Conservation (phyloP, 257 asterid species). For the Capsicum chinense region DNA sequence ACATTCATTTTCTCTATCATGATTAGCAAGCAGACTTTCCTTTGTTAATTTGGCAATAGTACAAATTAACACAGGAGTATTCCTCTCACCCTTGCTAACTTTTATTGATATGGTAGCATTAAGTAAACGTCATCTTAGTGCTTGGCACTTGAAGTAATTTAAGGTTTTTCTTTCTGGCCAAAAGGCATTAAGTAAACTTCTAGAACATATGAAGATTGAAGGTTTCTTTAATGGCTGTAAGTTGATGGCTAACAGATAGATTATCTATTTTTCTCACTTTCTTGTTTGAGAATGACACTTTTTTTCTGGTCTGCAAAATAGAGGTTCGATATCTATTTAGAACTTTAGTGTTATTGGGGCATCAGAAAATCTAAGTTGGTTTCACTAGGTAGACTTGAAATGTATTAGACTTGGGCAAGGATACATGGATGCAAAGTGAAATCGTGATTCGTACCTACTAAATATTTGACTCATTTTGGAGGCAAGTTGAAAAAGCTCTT, state of each 20-base stretch:
- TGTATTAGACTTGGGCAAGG: not conserved
- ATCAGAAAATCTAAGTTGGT: not conserved
- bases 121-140: not conserved
- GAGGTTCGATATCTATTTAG: not conserved
- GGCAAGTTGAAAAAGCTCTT: not conserved
- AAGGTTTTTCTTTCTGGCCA: not conserved
- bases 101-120: not conserved
- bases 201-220: not conserved
- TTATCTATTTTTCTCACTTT: conserved; percentile 18
- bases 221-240: not conserved
- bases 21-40: not conserved
- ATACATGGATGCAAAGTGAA: not conserved
- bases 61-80: not conserved
- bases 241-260: not conserved
- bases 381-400: not conserved
- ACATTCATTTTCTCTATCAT: not conserved
- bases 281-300: not conserved
- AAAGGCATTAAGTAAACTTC: not conserved
- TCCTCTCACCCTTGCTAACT: conserved; percentile 1
- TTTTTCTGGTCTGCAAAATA: not conserved
- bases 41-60: not conserved
- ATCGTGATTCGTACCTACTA: not conserved
- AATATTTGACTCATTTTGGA: not conserved
- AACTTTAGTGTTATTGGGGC: not conserved
- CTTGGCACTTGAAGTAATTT: not conserved